Base-by-base conservation (phyloP, 2,329 filamentous ascomycete species). In the Chaetomium globosum region DNA sequence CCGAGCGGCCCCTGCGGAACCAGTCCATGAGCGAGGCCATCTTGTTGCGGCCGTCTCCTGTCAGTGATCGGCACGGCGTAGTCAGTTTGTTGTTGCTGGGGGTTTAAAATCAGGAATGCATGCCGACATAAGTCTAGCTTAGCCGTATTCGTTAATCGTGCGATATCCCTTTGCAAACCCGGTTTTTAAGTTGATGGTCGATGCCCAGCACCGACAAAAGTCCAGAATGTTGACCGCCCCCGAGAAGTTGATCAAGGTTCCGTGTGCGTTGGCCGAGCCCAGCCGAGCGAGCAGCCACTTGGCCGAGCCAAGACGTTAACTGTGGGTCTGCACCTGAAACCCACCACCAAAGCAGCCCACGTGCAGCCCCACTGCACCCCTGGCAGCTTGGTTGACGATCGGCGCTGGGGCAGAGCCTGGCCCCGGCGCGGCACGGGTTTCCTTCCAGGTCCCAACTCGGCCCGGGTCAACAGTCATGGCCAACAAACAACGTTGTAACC, bases 21-120 rank as follows among this genome's bases (percentile, higher is more conserved):
- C 46, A 62, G 36, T 51, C 49, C 36, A 61, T 43, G 21, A 62
- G 8, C 4, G 54, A 26, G 36, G 31, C 43, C 56, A 63, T 63
- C 16, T 4, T 23, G 46, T 48, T 48, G n/a, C 1, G 46, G 46
- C 7, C 46, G 46, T 48, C 46, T 48, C n/a, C 33, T 26, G 26
- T 26, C 28, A 4, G 26, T 46, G 33, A 36, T 39, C 28, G 9
- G 26, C 51, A 43, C 39, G 39, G 39, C 39, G 39, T 43, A 43
- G 39, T 43, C 39, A 16, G 39, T 43, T n/a, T 51, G 21, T 26
- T 23, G 23, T 26, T 13, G 23, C 8, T 36, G 33, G 39, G 39
- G 48, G 48, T 51, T 23, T 23, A 51, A 51, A 16, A 16, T 8
- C 28, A 8, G 7, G 19, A 31, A 39, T 12, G 31, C 30, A 56